Evolutionary conservation across 768 basidiomycete species (phyloP).

Genomic region (Leucocoprinus birnbaumii): DNA sequence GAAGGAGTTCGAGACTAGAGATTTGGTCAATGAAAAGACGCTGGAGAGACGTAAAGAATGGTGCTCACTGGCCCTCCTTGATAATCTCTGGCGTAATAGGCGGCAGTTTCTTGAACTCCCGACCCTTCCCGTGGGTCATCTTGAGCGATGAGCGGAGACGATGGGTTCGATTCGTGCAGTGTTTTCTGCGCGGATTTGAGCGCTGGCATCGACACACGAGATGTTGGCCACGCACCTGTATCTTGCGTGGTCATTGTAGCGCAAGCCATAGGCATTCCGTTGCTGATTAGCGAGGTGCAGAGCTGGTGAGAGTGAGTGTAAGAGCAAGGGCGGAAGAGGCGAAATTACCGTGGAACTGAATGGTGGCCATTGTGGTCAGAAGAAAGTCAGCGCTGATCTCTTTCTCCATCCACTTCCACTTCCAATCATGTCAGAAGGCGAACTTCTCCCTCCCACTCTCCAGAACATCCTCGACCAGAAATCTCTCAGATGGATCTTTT

Average conservation of each 20-base stretch:
- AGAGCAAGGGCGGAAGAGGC: background rate
- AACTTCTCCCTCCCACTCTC: conserved; percentile 77
- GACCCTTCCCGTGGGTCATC: conserved; percentile 84
- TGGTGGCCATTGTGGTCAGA: conserved; percentile 12
- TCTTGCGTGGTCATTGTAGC: conserved; percentile 84
- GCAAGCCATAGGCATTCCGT: conserved; percentile 85
- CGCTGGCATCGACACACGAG: background rate
- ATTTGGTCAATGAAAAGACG: conserved; percentile 7
- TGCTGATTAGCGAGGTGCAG: conserved; percentile 85
- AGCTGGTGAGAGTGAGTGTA: conserved; percentile 40
- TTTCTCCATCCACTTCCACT: conserved; percentile 11
- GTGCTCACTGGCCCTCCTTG: conserved; percentile 77
- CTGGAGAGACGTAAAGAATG: conserved; percentile 8
- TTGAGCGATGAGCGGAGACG: conserved; percentile 81
- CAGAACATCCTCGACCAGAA: conserved; percentile 95
- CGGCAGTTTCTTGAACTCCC: conserved; percentile 85
- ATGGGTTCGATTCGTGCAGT: conserved; percentile 89
- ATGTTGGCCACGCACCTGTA: conserved; percentile 59
- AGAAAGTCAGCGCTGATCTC: conserved; percentile 7
- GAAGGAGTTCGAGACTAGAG: conserved; percentile 69
- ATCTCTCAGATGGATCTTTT: conserved; percentile 97
- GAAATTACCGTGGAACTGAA: conserved; percentile 35
- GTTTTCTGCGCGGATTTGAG: conserved; percentile 56
- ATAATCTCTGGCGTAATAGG: conserved; percentile 63
- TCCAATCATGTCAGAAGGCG: conserved; percentile 46